Evolutionary conservation across 768 basidiomycete genomes (phyloP).

Genomic region (Boletellus ananas): DNA sequence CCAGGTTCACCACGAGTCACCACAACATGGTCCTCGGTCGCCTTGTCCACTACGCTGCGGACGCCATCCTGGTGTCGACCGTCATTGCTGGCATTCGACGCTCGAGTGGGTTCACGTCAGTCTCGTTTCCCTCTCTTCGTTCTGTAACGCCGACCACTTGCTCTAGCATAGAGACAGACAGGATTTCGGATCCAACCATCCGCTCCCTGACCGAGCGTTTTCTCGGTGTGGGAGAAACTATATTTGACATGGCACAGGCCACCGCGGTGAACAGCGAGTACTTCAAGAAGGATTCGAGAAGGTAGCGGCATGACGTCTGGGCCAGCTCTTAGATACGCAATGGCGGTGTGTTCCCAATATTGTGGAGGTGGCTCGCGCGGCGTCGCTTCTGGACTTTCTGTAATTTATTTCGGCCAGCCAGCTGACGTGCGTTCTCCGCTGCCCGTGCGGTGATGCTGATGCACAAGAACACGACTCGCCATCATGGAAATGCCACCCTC

Average conservation of each 20-base stretch:
- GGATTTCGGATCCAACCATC: conserved; percentile 73
- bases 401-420: conserved; percentile 27
- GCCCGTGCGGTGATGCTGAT: conserved; percentile 4
- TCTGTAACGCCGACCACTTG: conserved; percentile 1
- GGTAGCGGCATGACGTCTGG: conserved; percentile 16
- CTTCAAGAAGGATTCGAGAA: conserved; percentile 58
- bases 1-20: no score
- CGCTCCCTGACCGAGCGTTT: conserved; percentile 78
- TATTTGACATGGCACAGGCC: conserved; percentile 83
- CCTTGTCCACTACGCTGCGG: conserved; percentile 77
- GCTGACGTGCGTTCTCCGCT: conserved; percentile 23
- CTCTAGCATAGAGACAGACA: conserved; percentile 58
- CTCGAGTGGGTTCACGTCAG: conserved; percentile 87
- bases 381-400: conserved; percentile 22
- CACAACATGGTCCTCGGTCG: conserved; percentile 58
- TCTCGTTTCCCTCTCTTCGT: conserved; percentile 22
- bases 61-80: conserved; percentile 83
- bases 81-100: conserved; percentile 88
- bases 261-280: conserved; percentile 84
- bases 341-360: conserved; percentile 3
- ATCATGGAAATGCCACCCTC: conserved; percentile 7
- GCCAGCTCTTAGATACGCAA: background rate
- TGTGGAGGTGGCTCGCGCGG: conserved; percentile 8
- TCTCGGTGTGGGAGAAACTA: conserved; percentile 80
- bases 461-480: conserved; percentile 6